Evolutionary conservation across 805 yeast species (phyloP).

Genomic region (Yamadazyma ubonensis): DNA sequence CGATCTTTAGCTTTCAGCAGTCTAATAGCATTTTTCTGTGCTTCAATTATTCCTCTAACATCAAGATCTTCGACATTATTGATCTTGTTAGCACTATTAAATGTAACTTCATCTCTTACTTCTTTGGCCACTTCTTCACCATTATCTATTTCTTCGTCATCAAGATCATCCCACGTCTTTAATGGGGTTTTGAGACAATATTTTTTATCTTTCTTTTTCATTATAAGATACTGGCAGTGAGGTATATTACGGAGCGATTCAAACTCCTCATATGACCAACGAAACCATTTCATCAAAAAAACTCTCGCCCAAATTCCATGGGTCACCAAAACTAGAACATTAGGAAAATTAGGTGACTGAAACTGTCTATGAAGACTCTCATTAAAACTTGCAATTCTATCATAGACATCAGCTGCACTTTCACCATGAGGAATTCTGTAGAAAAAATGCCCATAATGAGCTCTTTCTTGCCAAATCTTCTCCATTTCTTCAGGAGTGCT

Average conservation of each 20-base stretch:
- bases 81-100: constrained; percentile 35
- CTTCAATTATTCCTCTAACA: constrained; percentile 34
- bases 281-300: constrained; percentile 89
- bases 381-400: constrained; percentile 85
- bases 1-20: constrained; percentile 43
- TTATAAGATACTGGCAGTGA: constrained; percentile 77
- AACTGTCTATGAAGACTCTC: constrained; percentile 85
- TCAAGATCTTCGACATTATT: constrained; percentile 38
- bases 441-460: constrained; percentile 77
- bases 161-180: constrained; percentile 68
- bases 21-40: constrained; percentile 38
- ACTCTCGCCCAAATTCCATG: constrained; percentile 96
- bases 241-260: constrained; percentile 81
- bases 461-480: constrained; percentile 77
- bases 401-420: constrained; percentile 94
- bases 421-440: constrained; percentile 92
- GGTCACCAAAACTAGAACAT: constrained; percentile 78
- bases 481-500: constrained; percentile 74
- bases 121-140: constrained; percentile 38
- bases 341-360: constrained; percentile 66
- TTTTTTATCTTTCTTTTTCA: constrained; percentile 59
- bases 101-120: constrained; percentile 35
- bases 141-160: constrained; percentile 39
- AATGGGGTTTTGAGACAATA: constrained; percentile 61
- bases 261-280: constrained; percentile 90